Percentiles rank a stretch among this genome's conserved stretches.
These are phyloP conservation scores for Penicillium janthinellum DNA, from an alignment of 2,329 filamentous ascomycete species.

Conservation along the genomic window DNA sequence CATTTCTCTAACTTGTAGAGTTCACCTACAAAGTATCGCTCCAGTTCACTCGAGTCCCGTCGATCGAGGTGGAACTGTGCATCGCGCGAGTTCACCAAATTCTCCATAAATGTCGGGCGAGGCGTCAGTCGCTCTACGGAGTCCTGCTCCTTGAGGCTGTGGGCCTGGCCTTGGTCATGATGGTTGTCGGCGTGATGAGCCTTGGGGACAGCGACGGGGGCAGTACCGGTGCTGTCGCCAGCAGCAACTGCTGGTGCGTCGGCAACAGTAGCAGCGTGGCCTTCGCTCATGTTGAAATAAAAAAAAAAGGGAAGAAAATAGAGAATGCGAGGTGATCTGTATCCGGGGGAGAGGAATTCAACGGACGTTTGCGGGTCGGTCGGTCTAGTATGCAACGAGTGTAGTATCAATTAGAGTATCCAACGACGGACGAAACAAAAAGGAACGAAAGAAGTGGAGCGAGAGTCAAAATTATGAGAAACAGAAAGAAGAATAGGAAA, in stretches of 20 bases:
- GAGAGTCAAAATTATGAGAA: not conserved
- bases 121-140: conserved; percentile 31
- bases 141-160: conserved; percentile 26
- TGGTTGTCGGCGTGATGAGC: conserved; percentile 11
- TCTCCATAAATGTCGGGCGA: conserved; percentile 37
- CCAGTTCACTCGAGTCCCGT: conserved; percentile 50
- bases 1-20: not conserved
- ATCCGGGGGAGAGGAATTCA: not conserved
- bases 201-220: conserved; percentile 21
- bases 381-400: conserved; percentile 8
- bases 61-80: conserved; percentile 34
- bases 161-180: conserved; percentile 13
- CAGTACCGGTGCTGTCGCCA: conserved; percentile 15
- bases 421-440: not conserved
- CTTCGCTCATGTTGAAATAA: conserved; percentile 23
- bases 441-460: conserved; percentile 3
- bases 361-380: not conserved
- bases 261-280: conserved; percentile 15
- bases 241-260: conserved; percentile 16
- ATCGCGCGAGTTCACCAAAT: conserved; percentile 36
- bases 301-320: not conserved
- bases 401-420: not conserved
- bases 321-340: not conserved
- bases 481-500: conserved; percentile 11
- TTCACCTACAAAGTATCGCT: conserved; percentile 61